Evolutionary conservation across 257 asterid genomes (phyloP).

Genomic region (Petunia axillaris): DNA sequence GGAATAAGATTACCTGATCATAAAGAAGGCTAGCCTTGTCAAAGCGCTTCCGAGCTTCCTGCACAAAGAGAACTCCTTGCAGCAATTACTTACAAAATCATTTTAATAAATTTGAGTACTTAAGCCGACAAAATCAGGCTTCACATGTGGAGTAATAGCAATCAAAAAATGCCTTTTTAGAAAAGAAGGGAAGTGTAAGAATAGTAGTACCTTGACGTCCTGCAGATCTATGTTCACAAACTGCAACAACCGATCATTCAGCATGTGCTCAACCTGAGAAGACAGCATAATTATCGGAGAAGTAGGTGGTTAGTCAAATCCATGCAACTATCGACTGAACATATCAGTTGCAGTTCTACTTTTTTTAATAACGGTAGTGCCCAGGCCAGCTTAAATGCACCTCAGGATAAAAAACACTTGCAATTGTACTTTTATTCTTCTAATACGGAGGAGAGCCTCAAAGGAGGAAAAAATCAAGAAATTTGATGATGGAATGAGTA

Average conservation of each 20-base stretch:
- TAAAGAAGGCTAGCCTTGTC: conserved; percentile 97
- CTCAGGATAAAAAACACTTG: not conserved
- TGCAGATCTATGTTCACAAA: conserved; percentile 91
- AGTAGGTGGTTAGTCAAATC: conserved; percentile 13
- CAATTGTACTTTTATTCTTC: not conserved
- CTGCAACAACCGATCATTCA: conserved; percentile 90
- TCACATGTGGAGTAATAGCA: not conserved
- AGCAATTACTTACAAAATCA: conserved; percentile 29
- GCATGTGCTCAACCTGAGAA: conserved; percentile 90
- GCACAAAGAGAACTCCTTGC: conserved; percentile 45
- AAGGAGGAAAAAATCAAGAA: conserved; percentile 19
- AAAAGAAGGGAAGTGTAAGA: conserved; percentile 20
- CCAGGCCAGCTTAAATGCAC: not conserved
- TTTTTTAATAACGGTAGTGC: not conserved
- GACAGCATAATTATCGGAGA: conserved; percentile 27
- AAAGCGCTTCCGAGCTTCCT: conserved; percentile 97
- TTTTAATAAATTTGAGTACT: conserved; percentile 14
- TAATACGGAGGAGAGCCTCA: not conserved
- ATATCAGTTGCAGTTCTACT: not conserved
- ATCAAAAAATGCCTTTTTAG: not conserved
- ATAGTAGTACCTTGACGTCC: conserved; percentile 87
- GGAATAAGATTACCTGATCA: conserved; percentile 77
- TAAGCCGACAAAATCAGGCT: conserved; percentile 3
- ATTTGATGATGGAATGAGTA: conserved; percentile 16
- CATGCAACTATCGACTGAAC: not conserved